Evolutionary conservation across 441 rosid species (phyloP).

Genomic region (Populus hybrid): DNA sequence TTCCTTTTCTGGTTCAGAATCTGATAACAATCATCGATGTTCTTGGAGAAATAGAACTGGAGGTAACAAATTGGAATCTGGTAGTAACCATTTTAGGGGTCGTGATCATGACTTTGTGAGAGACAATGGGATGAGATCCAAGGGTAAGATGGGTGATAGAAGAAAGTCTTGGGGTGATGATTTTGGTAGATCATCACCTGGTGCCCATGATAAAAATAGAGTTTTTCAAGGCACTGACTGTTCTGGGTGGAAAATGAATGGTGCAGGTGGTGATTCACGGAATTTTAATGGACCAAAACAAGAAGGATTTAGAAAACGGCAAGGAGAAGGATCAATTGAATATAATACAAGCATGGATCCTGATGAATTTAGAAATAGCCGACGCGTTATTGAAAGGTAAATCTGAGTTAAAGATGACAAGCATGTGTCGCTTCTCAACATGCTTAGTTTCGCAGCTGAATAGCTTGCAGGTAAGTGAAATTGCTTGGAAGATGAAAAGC

Average conservation of each 20-base stretch:
- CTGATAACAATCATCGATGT: constrained; percentile 31
- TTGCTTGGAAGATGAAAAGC: no score
- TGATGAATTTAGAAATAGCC: constrained; percentile 43
- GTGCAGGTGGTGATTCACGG: constrained; percentile 7
- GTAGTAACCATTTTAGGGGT: constrained; percentile 29
- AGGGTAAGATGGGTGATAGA: constrained; percentile 31
- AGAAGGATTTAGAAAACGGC: constrained; percentile 25
- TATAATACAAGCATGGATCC: constrained; percentile 4
- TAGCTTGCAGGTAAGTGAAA: no score
- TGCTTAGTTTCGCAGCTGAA: no score
- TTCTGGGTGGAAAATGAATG: no score
- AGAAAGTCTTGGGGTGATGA: constrained; percentile 27
- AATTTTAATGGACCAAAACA: constrained; percentile 21
- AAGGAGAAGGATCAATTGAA: constrained; percentile 21
- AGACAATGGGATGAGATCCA: constrained; percentile 29
- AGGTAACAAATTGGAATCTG: constrained; percentile 24
- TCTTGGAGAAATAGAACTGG: constrained; percentile 28
- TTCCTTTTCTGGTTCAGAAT: constrained; percentile 46
- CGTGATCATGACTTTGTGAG: constrained; percentile 22
- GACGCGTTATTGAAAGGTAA: constrained; percentile 57
- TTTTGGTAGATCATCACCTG: constrained; percentile 18
- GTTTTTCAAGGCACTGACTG: constrained; percentile 15
- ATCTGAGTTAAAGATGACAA: no score
- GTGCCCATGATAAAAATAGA: constrained; percentile 26
- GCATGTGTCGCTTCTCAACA: no score